Conservation (phyloP, 352 stramenopile species). For the Globisporangium abappressorium region DNA sequence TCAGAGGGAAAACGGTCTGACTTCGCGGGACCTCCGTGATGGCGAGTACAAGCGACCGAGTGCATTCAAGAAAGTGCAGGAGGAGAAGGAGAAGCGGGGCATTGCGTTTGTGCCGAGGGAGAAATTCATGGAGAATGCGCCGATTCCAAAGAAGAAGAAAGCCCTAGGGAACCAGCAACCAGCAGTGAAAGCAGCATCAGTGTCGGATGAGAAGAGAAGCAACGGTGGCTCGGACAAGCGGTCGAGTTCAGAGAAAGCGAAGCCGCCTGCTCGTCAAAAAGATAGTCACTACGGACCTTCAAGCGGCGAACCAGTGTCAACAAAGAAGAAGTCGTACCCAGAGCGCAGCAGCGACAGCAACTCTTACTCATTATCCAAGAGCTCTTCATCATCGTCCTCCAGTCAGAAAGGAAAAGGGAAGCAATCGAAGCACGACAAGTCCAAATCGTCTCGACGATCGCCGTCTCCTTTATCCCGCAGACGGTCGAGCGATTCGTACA, state of each 20-base stretch:
- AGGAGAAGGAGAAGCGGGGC: slow-evolving; percentile 39
- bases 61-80: slow-evolving; percentile 52
- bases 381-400: neutral
- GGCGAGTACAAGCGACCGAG: slow-evolving; percentile 48
- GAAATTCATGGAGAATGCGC: slow-evolving; percentile 43
- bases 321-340: slow-evolving; percentile 4
- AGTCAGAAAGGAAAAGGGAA: neutral
- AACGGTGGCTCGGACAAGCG: slow-evolving; percentile 14
- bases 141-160: slow-evolving; percentile 48
- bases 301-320: slow-evolving; percentile 5
- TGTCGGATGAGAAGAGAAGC: neutral
- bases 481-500: slow-evolving; percentile 17
- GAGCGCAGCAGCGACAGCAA: slow-evolving; percentile 8
- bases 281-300: slow-evolving; percentile 39
- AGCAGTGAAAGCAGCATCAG: neutral
- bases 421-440: slow-evolving; percentile 19
- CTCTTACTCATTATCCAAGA: slow-evolving; percentile 2
- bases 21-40: slow-evolving; percentile 27
- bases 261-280: slow-evolving; percentile 21
- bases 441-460: slow-evolving; percentile 18
- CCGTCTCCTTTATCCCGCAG: slow-evolving; percentile 21
- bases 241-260: neutral
- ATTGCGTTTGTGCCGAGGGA: slow-evolving; percentile 35
- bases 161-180: neutral
- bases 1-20: slow-evolving; percentile 26